Base-by-base conservation (phyloP, 768 basidiomycete genomes). In the Macrolepiota fuliginosa region DNA sequence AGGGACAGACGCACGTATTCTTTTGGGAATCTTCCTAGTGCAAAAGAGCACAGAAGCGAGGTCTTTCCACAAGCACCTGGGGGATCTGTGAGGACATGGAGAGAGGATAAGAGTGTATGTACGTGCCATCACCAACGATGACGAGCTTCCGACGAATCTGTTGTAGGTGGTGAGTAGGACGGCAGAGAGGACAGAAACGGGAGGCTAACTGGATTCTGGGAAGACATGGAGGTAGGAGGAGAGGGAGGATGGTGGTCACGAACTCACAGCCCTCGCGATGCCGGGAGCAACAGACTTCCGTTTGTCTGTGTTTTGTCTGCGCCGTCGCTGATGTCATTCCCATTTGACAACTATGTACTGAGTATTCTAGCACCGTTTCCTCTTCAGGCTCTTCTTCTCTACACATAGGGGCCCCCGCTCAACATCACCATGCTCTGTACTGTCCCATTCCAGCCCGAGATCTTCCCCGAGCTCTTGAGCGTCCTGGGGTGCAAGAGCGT, bases 61-160 rank as follows among this genome's bases (percentile, higher is more conserved):
- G 94, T 95, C 83, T 99, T 99, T 69, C 97, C 96, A 70, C 95
- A 97, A 64, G 96, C 96, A 79, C 91, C 91, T 92, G 68, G 63
- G 45, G 40, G 55, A 36, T 50, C 53, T 60, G 36, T 64, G 66
- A 74, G 72, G 61, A 61, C 40, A 58, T 54, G 56, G 39, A 57
- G 49, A 50, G 60, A 47, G 63, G 52, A 17, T 63, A 60, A 51
- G 58, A 45, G 37, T 61, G 66, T 46, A 51, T 63, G 60, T 67
- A 81, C 87, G 72, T 81, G 80, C 96, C 96, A 77, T 99, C 96
- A 67, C 96, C 96, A 64, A 98, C 95, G 72, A 95, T 94, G 76
- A 96, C 95, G 62, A 98, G 81, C 79, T 98, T 98, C 70, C 95
- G 84, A 68, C 94, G 88, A 74, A 98, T 92, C 94, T 96, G 52